These are phyloP conservation scores for Penicillium hordei DNA, from an alignment of 2,329 filamentous ascomycete genomes.

Conservation along the genomic window DNA sequence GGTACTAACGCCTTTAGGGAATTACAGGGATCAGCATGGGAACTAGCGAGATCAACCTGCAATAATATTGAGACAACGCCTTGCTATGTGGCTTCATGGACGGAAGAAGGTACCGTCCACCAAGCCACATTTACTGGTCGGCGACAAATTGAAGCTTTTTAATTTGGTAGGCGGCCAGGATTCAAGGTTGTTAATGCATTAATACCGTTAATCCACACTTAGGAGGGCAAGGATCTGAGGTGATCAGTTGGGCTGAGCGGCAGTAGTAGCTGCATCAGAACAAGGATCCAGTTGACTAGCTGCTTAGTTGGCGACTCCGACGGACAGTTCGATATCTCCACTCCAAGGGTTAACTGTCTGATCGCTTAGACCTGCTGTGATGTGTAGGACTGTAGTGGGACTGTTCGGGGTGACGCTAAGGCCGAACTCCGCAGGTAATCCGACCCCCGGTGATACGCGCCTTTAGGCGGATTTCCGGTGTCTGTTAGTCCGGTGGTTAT, in stretches of 20 bases:
- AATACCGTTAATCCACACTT: slow-evolving; percentile 19
- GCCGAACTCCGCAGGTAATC: slow-evolving; percentile 12
- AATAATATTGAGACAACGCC: slow-evolving; percentile 21
- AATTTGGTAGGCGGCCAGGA: slow-evolving; percentile 19
- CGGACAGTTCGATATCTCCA: slow-evolving; percentile 1
- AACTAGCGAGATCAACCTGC: slow-evolving; percentile 16
- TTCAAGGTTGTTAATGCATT: slow-evolving; percentile 17
- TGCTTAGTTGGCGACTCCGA: not conserved
- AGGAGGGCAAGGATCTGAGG: slow-evolving; percentile 17
- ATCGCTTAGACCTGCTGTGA: slow-evolving; percentile 1
- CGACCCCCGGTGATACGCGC: slow-evolving; percentile 4
- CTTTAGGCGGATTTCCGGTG: not conserved
- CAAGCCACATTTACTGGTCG: not conserved
- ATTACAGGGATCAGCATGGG: slow-evolving; percentile 10
- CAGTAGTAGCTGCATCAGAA: not conserved
- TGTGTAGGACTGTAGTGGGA: slow-evolving; percentile 2
- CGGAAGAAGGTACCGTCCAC: slow-evolving; percentile 19
- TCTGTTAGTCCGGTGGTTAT: slow-evolving; percentile 40
- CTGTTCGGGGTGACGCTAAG: slow-evolving; percentile 1
- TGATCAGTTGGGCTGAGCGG: not conserved
- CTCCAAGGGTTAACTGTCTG: slow-evolving; percentile 11
- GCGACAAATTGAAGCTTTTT: slow-evolving; percentile 17
- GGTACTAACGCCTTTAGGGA: slow-evolving; percentile 9
- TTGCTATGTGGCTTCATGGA: slow-evolving; percentile 8
- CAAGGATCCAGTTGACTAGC: slow-evolving; percentile 9